Percentiles rank a stretch among this genome's conserved stretches.
Conservation (phyloP, 2,329 filamentous ascomycete species). For the Dendryphion nanum region DNA sequence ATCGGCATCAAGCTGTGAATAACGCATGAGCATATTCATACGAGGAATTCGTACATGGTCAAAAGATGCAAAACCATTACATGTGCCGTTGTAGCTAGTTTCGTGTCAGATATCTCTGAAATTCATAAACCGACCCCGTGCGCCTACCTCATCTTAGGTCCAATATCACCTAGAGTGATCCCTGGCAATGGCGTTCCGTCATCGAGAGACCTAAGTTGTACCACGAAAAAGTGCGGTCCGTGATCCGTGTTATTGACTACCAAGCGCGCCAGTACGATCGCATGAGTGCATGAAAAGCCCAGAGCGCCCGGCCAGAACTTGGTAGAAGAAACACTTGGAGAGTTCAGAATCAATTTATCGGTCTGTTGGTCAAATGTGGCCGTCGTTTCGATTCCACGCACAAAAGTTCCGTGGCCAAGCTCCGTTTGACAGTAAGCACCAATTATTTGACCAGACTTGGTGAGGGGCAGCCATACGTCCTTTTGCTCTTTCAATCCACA, state of each 20-base stretch:
- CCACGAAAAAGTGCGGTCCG: constrained; percentile 51
- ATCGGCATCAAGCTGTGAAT: constrained; percentile 45
- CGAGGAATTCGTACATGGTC: constrained; percentile 46
- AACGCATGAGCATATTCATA: constrained; percentile 48
- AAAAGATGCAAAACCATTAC: constrained; percentile 53
- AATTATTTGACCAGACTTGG: constrained; percentile 46
- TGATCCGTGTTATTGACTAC: constrained; percentile 37
- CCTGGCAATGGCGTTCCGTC: constrained; percentile 47
- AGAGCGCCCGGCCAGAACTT: constrained; percentile 19
- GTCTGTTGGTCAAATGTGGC: constrained; percentile 44
- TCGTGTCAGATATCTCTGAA: too few species aligned
- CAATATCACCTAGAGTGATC: constrained; percentile 51
- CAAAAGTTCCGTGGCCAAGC: constrained; percentile 52
- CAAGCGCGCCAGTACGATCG: constrained; percentile 50
- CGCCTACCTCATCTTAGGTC: constrained; percentile 41
- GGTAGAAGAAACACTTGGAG: constrained; percentile 41
- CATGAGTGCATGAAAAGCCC: constrained; percentile 16
- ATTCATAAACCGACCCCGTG: too few species aligned
- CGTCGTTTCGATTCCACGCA: constrained; percentile 48
- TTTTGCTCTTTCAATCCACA: constrained; percentile 50
- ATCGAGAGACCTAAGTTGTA: constrained; percentile 45
- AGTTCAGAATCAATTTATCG: constrained; percentile 49
- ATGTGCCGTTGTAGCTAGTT: too few species aligned
- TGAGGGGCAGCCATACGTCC: constrained; percentile 47
- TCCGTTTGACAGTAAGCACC: constrained; percentile 52